A percentile compares a stretch with the other conserved stretches of the same genome.
Conservation (phyloP, 768 basidiomycete genomes). For the Termitomyces sp. region DNA sequence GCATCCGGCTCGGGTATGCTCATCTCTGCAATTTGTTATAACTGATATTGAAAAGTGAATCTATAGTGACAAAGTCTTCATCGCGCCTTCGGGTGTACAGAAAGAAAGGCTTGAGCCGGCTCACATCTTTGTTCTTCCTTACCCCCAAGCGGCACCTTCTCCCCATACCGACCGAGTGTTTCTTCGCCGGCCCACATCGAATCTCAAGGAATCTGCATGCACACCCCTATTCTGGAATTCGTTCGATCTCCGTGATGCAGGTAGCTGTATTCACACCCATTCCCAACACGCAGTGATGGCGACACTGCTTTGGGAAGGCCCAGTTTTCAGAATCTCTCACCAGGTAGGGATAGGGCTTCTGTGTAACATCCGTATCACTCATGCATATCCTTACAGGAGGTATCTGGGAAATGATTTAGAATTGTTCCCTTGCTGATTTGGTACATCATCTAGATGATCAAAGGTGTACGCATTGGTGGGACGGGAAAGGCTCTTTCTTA, state of each 20-base stretch:
- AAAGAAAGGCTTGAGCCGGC: constrained; percentile 79
- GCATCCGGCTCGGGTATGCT: constrained; percentile 62
- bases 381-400: constrained; percentile 33
- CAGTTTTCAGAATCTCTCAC: constrained; percentile 76
- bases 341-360: constrained; percentile 42
- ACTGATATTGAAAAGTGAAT: background rate
- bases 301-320: constrained; percentile 69
- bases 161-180: constrained; percentile 70
- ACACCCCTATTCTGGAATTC: constrained; percentile 93
- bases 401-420: constrained; percentile 7
- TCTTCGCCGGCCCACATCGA: constrained; percentile 64
- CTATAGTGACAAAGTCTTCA: constrained; percentile 69
- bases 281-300: constrained; percentile 90
- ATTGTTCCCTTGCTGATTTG: background rate
- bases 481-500: constrained; percentile 75
- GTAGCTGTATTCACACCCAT: constrained; percentile 89
- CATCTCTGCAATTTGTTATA: background rate
- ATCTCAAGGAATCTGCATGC: constrained; percentile 82
- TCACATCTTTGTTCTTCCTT: constrained; percentile 89
- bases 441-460: constrained; percentile 70
- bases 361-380: background rate
- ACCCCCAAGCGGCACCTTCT: constrained; percentile 55
- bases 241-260: constrained; percentile 71
- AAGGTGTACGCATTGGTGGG: constrained; percentile 76
- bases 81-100: constrained; percentile 87